Conservation (phyloP, 495 filamentous ascomycete genomes). For the Lasiosphaeria ovina region DNA sequence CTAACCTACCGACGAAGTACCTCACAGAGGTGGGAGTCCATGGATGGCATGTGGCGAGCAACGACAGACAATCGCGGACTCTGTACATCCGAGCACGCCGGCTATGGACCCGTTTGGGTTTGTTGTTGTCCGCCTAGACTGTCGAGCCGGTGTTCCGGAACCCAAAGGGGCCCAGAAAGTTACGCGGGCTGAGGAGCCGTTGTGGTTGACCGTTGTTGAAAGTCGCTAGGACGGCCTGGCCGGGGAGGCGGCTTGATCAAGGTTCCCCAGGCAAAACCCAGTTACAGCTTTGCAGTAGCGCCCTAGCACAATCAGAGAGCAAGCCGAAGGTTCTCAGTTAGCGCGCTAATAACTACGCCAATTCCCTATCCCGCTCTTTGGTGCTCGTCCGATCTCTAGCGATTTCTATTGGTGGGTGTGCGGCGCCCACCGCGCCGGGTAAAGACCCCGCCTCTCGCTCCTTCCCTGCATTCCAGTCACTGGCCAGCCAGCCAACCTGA, state of each 20-base stretch:
- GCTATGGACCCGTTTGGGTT: not conserved
- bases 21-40: not conserved
- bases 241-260: not conserved
- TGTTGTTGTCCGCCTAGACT: not conserved
- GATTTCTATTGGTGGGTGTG: conserved; percentile 10
- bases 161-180: not conserved
- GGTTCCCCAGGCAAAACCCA: not conserved
- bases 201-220: not conserved
- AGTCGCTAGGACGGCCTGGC: not conserved
- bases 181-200: not conserved
- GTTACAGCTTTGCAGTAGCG: not conserved
- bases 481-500: not conserved
- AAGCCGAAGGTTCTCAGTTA: too few relatives aligned
- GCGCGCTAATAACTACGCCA: not conserved
- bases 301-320: not conserved
- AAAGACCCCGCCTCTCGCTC: conserved; percentile 15
- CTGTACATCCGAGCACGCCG: not conserved
- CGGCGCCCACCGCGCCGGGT: conserved; percentile 5
- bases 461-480: conserved; percentile 4
- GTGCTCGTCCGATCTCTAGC: conserved; percentile 3
- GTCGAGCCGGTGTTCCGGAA: not conserved
- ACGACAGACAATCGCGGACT: not conserved
- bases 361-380: not conserved
- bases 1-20: not conserved
- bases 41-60: not conserved